Evolutionary conservation across 768 basidiomycete genomes (phyloP).

Genomic region (Mycena galopus): DNA sequence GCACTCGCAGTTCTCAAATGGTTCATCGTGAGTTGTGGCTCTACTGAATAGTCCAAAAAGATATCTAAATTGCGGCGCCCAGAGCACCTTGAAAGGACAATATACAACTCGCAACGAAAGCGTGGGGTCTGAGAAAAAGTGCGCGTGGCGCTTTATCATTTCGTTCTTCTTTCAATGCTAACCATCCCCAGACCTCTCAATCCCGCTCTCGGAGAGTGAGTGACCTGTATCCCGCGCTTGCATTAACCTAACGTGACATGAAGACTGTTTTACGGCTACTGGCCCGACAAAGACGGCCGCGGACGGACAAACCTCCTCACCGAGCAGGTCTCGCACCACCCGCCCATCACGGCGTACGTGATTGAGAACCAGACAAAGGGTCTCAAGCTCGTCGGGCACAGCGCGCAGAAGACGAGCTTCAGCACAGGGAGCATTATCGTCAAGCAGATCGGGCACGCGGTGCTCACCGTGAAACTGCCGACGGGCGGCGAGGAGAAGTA

Average conservation of each 20-base stretch:
- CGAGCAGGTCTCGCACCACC: slow-evolving; percentile 98
- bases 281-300: slow-evolving; percentile 81
- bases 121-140: slow-evolving; percentile 99
- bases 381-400: slow-evolving; percentile 85
- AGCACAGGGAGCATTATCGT: slow-evolving; percentile 85
- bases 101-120: slow-evolving; percentile 95
- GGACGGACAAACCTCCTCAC: slow-evolving; percentile 89
- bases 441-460: slow-evolving; percentile 95
- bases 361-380: slow-evolving; percentile 87
- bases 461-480: slow-evolving; percentile 76
- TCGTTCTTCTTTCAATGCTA: neutral
- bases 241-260: neutral
- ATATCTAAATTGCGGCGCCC: neutral
- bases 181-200: slow-evolving; percentile 83
- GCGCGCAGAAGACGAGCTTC: slow-evolving; percentile 96
- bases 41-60: neutral
- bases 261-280: slow-evolving; percentile 89
- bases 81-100: slow-evolving; percentile 95
- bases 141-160: slow-evolving; percentile 41
- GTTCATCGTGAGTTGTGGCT: slow-evolving; percentile 83
- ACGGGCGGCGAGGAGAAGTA: slow-evolving; percentile 67
- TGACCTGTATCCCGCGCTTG: slow-evolving; percentile 35
- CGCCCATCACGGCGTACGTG: slow-evolving; percentile 88
- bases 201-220: slow-evolving; percentile 93
- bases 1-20: slow-evolving; percentile 88